Evolutionary conservation across 2,329 filamentous ascomycete species (phyloP), one percentile per base, ranked within the genome.

Genomic region (Fusarium siculi): DNA sequence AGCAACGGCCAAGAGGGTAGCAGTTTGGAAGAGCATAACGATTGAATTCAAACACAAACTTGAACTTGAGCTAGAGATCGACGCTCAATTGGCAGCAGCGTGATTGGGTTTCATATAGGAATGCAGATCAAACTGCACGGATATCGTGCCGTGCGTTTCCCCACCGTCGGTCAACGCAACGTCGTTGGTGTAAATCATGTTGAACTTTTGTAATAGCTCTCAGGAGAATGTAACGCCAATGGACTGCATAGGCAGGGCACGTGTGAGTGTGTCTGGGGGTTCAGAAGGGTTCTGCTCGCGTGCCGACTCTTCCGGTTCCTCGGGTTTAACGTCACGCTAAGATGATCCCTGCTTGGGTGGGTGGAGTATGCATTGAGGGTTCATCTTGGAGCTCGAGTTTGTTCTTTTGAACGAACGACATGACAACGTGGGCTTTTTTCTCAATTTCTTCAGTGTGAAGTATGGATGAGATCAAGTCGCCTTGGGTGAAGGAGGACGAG

Each of bases 1-100:
- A 53, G 78, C 78, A 2, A 77, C 59, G 28, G 80, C 77, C 58
- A 81, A 63, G 21, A 76, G 30, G 40, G 74, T 66, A 44, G 72
- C 72, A 11, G 68, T 47, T 63, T 73, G 63, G 25, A 77, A 74
- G 43, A 76, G 49, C 75, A 77, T 76, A 9, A 18, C 28, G 9
- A 30, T 23, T 46, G 39, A 21, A 18, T 25, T 6, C 10, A 15
- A 8, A 18, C 46, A 32, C 43, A 46, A 44, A 44, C 11, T 40
- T 54, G 25, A 46, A 47, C 14, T 32, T 57, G 23, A 21, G 11
- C 21, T 25, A 7, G 0, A 18, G 23, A 14, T 37, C 34, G 39
- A 8, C 7, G 28, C 7, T 50, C 25, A 28, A 42, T 18, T 49
- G 47, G 34, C 25, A 57, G 50, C 49, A 57, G 50, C 12, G 14